A percentile compares a stretch with the other conserved stretches of the same genome.
Conservation (phyloP, 371 early-diverging fungal species). For the Mucor irregularis region DNA sequence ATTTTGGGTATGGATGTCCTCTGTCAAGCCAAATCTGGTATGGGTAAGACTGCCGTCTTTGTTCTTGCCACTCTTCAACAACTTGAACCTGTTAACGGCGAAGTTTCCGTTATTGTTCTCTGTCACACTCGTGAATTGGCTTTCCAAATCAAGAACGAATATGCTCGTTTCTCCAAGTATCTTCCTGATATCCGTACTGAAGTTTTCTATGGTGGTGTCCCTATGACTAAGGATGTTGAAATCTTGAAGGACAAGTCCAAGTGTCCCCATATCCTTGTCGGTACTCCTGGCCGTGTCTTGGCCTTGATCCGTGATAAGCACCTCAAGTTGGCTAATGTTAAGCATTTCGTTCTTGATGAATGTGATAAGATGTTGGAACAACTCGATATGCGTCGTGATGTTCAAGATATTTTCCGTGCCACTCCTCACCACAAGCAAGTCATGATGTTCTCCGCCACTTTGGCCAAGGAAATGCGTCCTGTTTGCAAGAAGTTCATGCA, state of each 20-base stretch:
- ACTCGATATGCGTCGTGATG: constrained; percentile 95
- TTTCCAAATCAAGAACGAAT: constrained; percentile 97
- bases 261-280: constrained; percentile 95
- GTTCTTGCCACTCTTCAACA: constrained; percentile 97
- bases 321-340: constrained; percentile 79
- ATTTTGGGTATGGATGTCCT: constrained; percentile 96
- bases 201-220: constrained; percentile 92
- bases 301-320: constrained; percentile 85
- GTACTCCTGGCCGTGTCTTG: constrained; percentile 97
- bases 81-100: constrained; percentile 81
- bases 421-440: constrained; percentile 98
- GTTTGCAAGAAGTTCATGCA: constrained; percentile 97
- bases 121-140: constrained; percentile 98
- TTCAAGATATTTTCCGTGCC: constrained; percentile 94
- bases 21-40: constrained; percentile 99
- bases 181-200: constrained; percentile 92
- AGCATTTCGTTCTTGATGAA: constrained; percentile 99
- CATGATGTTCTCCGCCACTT: constrained; percentile 98
- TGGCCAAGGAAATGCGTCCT: constrained; percentile 89
- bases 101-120: constrained; percentile 88
- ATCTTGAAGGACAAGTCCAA: constrained; percentile 77
- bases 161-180: constrained; percentile 92
- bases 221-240: constrained; percentile 79
- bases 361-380: constrained; percentile 97
- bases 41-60: constrained; percentile 99